Evolutionary conservation across 140 eudicot species (phyloP).

Genomic region (Flaveria floridana): DNA sequence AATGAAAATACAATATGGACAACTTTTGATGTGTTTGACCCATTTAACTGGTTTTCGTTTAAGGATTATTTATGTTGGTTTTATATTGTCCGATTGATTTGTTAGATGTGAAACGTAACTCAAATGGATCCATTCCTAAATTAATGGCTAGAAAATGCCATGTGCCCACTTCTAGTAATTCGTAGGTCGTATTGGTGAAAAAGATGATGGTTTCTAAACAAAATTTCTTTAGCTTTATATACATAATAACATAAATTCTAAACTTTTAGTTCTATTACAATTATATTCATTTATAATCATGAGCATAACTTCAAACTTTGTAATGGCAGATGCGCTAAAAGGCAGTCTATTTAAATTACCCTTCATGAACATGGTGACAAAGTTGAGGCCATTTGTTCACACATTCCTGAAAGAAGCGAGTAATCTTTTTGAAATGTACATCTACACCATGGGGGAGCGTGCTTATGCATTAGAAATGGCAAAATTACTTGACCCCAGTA

Average conservation of each 20-base stretch:
- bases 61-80: too few relatives aligned
- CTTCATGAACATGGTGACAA: constrained; percentile 72
- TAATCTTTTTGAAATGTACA: constrained; percentile 71
- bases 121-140: too few relatives aligned
- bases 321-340: constrained; percentile 46
- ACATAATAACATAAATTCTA: not conserved
- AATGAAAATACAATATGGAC: too few relatives aligned
- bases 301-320: constrained; percentile 15
- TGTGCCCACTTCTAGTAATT: too few relatives aligned
- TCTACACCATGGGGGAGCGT: constrained; percentile 86
- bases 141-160: too few relatives aligned
- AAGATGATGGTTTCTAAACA: constrained; percentile 3
- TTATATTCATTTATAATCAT: not conserved
- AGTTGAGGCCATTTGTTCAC: constrained; percentile 82
- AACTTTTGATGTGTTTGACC: too few relatives aligned
- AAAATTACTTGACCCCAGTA: constrained; percentile 64
- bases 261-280: not conserved
- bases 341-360: constrained; percentile 58
- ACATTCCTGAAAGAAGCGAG: constrained; percentile 76
- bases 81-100: too few relatives aligned
- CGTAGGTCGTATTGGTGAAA: not conserved
- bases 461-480: constrained; percentile 77
- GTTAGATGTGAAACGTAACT: too few relatives aligned
- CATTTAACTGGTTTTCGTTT: too few relatives aligned
- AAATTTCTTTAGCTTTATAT: not conserved